Conservation (phyloP, 1,284 basidiomycete species). For the Papiliotrema terrestris region DNA sequence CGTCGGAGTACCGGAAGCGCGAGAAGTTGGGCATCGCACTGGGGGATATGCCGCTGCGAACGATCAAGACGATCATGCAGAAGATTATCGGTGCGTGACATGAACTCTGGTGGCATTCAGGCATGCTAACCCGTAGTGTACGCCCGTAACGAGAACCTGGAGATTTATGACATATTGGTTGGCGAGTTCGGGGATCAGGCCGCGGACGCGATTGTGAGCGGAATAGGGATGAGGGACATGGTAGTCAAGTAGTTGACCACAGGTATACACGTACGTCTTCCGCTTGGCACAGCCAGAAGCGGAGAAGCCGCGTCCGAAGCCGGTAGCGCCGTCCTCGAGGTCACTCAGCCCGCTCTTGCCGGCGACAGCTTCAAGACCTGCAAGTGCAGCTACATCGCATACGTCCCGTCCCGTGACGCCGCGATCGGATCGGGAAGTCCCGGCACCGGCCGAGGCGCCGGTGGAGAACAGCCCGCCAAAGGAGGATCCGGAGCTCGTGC, state of each 20-base stretch:
- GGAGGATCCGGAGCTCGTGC: constrained; percentile 21
- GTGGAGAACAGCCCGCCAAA: constrained; percentile 2
- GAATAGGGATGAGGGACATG: constrained; percentile 20
- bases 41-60: constrained; percentile 94
- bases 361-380: not conserved
- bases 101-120: not conserved
- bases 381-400: not conserved
- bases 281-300: constrained; percentile 55
- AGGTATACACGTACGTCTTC: constrained; percentile 48
- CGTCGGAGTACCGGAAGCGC: constrained; percentile 90
- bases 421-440: not conserved
- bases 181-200: constrained; percentile 48
- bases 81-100: constrained; percentile 77
- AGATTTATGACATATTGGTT: constrained; percentile 41
- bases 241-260: constrained; percentile 30
- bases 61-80: constrained; percentile 96
- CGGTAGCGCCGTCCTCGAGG: not conserved
- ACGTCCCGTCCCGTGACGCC: no score
- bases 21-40: constrained; percentile 87
- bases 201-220: constrained; percentile 49
- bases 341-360: not conserved
- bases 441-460: no score
- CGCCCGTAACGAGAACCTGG: constrained; percentile 34
- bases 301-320: not conserved
- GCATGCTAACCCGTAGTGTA: constrained; percentile 28